Evolutionary conservation across 2,329 filamentous ascomycete genomes (phyloP).

Genomic region (Colletotrichum lupini): DNA sequence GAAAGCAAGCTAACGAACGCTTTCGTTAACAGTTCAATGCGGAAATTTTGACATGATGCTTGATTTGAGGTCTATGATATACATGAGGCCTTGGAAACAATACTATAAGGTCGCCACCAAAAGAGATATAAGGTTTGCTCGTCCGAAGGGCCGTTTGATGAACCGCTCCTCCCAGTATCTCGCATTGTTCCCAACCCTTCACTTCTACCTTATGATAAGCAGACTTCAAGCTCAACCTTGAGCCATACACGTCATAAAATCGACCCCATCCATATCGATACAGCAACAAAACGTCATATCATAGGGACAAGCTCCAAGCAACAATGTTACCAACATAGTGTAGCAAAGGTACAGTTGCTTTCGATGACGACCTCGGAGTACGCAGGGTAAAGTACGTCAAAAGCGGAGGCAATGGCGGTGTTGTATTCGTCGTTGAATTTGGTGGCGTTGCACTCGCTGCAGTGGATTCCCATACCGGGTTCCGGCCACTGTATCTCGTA

Average conservation of each 20-base stretch:
- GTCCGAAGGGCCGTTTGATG: background rate
- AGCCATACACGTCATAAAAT: background rate
- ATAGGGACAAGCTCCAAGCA: too few species aligned
- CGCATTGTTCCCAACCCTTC: background rate
- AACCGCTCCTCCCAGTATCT: background rate
- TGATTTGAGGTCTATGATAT: background rate
- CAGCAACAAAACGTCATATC: background rate
- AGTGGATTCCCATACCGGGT: slow-evolving; percentile 17
- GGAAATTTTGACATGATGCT: background rate
- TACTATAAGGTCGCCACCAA: background rate
- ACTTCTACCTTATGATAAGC: background rate
- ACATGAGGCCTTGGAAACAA: background rate
- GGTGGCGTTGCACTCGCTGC: slow-evolving; percentile 30
- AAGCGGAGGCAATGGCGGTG: slow-evolving; percentile 28
- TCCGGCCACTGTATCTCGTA: slow-evolving; percentile 27
- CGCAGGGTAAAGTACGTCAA: slow-evolving; percentile 28
- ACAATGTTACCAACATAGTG: slow-evolving; percentile 23
- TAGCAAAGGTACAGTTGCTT: slow-evolving; percentile 27
- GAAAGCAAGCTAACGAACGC: background rate
- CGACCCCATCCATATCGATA: background rate
- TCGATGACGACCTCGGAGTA: slow-evolving; percentile 32
- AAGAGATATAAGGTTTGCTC: background rate
- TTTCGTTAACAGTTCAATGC: background rate
- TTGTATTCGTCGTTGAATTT: slow-evolving; percentile 30
- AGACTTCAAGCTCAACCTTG: background rate